Base-by-base conservation (phyloP, 495 filamentous ascomycete genomes). In the Podospora conica region DNA sequence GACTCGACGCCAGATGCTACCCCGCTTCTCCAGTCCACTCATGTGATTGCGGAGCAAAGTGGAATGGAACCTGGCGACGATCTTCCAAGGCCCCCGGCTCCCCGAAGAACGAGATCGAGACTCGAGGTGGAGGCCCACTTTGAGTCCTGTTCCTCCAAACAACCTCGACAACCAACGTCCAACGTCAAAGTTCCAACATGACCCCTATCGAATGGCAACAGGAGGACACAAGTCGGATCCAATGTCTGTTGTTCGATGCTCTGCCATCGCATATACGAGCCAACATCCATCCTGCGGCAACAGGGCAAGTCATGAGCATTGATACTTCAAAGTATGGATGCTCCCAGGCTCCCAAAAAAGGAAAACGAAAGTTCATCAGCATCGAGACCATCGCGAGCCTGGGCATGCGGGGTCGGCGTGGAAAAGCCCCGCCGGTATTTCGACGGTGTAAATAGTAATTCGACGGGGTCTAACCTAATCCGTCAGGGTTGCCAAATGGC, bases 261-360 rank as follows among this genome's bases (percentile, higher is more conserved):
- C 53, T 15, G 25, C 57, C 48, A 23, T 53, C 28, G 58, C 63
- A 58, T 63, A 65, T 58, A 65, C 67, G 64, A 65, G 55, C 60
- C 40, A 20, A 53, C 29, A 27, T n/a, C 27, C 58, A 29, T 5
- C 28, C 63, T 22, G 29, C 23, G 18, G 21, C 55, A 12, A 29
- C 29, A 53, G n/a, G 23, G 53, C 53, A 11, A 58, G 28, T 59
- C 60, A 55, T 22, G 24, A 48, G n/a, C n/a, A n/a, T n/a, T n/a
- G n/a, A n/a, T n/a, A n/a, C n/a, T n/a, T n/a, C n/a, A n/a, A n/a
- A n/a, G n/a, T n/a, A n/a, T n/a, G n/a, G n/a, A n/a, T n/a, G n/a
- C n/a, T n/a, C n/a, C n/a, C n/a, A n/a, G n/a, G n/a, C 33, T 8
- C 40, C 40, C 40, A n/a, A 48, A 48, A 48, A 48, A 18, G 40